Conservation (phyloP, 768 basidiomycete genomes). For the Rhodotorula diobovata region DNA sequence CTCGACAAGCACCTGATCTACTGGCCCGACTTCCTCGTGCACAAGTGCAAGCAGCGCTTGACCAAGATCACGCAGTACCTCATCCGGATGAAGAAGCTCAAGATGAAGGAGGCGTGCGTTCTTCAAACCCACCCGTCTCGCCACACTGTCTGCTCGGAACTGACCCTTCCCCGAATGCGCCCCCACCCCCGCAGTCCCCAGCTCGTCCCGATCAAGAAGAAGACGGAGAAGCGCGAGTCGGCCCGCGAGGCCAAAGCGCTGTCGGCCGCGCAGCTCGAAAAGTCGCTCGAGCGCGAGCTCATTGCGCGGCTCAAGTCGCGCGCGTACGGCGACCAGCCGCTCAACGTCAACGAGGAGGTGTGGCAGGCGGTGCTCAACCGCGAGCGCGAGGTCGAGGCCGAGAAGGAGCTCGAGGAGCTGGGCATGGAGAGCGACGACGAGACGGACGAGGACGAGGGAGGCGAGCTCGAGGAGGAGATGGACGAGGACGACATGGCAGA, state of each 20-base stretch:
- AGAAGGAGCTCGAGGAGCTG: conserved; percentile 51
- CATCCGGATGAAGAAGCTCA: conserved; percentile 89
- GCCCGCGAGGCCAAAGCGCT: conserved; percentile 92
- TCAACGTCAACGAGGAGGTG: conserved; percentile 95
- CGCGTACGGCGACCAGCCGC: conserved; percentile 92
- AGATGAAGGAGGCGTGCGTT: conserved; percentile 42
- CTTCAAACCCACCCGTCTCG: not conserved
- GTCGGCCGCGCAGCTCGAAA: conserved; percentile 89
- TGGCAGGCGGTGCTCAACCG: conserved; percentile 88
- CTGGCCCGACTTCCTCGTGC: conserved; percentile 95
- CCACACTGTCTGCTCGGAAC: not conserved
- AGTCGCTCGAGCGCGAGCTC: conserved; percentile 90
- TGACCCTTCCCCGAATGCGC: not conserved
- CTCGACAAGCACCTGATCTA: conserved; percentile 93
- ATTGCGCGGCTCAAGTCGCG: conserved; percentile 92
- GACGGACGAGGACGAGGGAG: conserved; percentile 54
- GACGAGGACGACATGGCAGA: conserved; percentile 59
- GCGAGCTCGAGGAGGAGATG: conserved; percentile 56
- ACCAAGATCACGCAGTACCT: conserved; percentile 99
- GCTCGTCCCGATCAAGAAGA: conserved; percentile 93
- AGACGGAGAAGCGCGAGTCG: conserved; percentile 85
- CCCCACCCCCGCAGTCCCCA: conserved; percentile 61
- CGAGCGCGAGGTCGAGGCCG: conserved; percentile 58
- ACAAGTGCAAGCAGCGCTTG: conserved; percentile 98
- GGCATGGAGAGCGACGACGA: conserved; percentile 53